Evolutionary conservation across 345 rosid genomes (phyloP).

Genomic region (Lumnitzera racemosa): DNA sequence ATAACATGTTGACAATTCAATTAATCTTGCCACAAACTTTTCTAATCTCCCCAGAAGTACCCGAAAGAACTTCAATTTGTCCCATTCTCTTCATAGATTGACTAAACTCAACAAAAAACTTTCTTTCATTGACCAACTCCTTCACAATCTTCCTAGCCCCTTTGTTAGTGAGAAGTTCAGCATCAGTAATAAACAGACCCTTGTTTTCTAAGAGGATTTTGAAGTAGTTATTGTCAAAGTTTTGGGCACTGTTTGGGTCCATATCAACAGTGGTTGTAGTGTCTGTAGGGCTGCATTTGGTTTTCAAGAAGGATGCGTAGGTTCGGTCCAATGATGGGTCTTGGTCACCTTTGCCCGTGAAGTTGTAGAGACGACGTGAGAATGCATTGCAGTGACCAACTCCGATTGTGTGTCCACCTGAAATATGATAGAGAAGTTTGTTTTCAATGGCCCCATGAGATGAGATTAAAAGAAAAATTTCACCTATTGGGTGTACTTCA

Average conservation of each 20-base stretch:
- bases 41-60: conserved; percentile 22
- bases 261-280: no score
- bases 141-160: no score
- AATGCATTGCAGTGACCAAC: conserved; percentile 37
- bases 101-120: conserved; percentile 13
- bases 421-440: conserved; percentile 2
- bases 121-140: conserved; percentile 1
- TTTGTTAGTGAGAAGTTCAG: no score
- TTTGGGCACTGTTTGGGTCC: no score
- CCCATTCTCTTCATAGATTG: conserved; percentile 24
- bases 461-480: no score
- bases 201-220: no score
- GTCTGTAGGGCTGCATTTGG: no score
- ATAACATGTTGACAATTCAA: background rate
- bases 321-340: conserved; percentile 36
- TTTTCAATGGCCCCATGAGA: background rate
- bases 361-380: conserved; percentile 40
- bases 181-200: no score
- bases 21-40: conserved; percentile 13
- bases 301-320: no score
- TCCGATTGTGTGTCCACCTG: conserved; percentile 68
- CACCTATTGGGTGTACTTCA: no score
- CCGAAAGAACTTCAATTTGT: conserved; percentile 14
- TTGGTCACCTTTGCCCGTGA: conserved; percentile 51
- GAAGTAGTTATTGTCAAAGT: no score